These are phyloP conservation scores for Neonectria punicea DNA, from an alignment of 2,329 filamentous ascomycete genomes.

Conservation along the genomic window DNA sequence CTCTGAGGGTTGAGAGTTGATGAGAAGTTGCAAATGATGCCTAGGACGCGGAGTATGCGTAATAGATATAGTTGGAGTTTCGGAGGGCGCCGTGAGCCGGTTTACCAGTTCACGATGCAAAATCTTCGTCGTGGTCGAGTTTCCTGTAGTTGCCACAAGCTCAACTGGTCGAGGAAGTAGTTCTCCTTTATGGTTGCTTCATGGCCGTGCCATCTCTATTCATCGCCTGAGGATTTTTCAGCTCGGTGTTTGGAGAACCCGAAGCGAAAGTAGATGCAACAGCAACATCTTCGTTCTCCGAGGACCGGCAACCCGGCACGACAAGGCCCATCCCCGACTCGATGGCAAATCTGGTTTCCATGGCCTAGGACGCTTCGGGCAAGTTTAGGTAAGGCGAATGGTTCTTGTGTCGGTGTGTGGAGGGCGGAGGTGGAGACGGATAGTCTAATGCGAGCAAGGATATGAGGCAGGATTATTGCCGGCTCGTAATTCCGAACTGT, in stretches of 20 bases:
- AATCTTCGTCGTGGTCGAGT: not conserved
- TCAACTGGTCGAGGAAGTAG: not conserved
- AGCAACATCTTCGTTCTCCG: slow-evolving; percentile 17
- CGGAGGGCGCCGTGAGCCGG: slow-evolving; percentile 35
- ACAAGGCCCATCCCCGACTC: slow-evolving; percentile 13
- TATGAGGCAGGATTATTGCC: slow-evolving; percentile 32
- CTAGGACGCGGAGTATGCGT: not conserved
- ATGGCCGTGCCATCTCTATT: not conserved
- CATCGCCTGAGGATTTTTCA: not conserved
- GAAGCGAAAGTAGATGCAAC: not conserved
- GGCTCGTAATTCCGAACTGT: slow-evolving; percentile 35
- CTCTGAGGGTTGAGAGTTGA: slow-evolving; percentile 1
- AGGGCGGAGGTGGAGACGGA: slow-evolving; percentile 19
- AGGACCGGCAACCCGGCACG: slow-evolving; percentile 32
- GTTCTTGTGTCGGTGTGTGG: slow-evolving; percentile 28
- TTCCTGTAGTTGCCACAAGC: not conserved
- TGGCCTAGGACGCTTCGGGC: slow-evolving; percentile 15
- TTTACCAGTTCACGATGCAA: not conserved
- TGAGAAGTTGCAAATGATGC: not conserved
- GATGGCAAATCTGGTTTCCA: slow-evolving; percentile 25
- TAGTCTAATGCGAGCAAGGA: slow-evolving; percentile 10
- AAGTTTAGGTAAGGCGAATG: slow-evolving; percentile 14
- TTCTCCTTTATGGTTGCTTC: slow-evolving; percentile 6
- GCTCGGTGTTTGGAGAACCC: slow-evolving; percentile 16
- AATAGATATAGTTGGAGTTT: slow-evolving; percentile 26